These are phyloP conservation scores for Didymosphaeria variabile DNA, from an alignment of 2,329 filamentous ascomycete species.

Conservation along the genomic window DNA sequence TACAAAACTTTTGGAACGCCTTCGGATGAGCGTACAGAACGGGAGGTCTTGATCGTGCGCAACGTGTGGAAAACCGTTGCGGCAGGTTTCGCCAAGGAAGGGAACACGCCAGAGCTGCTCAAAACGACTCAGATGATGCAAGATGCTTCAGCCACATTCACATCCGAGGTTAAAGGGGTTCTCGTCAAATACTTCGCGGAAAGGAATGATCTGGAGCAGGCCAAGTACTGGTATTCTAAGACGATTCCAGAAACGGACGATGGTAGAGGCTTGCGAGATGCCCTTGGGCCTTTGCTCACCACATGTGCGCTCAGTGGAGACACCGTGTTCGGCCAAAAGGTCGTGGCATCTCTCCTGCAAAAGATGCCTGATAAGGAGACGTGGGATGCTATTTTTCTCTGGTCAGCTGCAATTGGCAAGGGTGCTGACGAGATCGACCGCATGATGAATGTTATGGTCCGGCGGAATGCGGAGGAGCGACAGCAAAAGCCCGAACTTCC, in stretches of 20 bases:
- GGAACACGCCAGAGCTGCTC: constrained; percentile 66
- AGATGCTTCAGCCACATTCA: constrained; percentile 48
- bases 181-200: constrained; percentile 71
- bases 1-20: constrained; percentile 17
- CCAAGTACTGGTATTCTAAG: constrained; percentile 73
- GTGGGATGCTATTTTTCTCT: constrained; percentile 79
- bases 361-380: constrained; percentile 57
- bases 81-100: constrained; percentile 69
- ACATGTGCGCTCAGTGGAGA: constrained; percentile 60
- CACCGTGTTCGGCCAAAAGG: constrained; percentile 53
- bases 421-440: constrained; percentile 75
- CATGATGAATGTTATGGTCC: constrained; percentile 75
- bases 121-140: constrained; percentile 64
- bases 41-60: constrained; percentile 6
- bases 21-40: constrained; percentile 17
- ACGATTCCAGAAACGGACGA: constrained; percentile 52
- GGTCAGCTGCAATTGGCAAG: constrained; percentile 76
- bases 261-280: constrained; percentile 30
- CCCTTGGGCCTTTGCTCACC: constrained; percentile 65
- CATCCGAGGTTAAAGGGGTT: constrained; percentile 53
- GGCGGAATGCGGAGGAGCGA: constrained; percentile 57
- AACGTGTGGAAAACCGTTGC: constrained; percentile 55
- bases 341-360: constrained; percentile 48
- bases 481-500: constrained; percentile 33
- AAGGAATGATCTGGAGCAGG: constrained; percentile 65